Evolutionary conservation across 257 asterid genomes (phyloP).

Genomic region (Forsythia viridissima): DNA sequence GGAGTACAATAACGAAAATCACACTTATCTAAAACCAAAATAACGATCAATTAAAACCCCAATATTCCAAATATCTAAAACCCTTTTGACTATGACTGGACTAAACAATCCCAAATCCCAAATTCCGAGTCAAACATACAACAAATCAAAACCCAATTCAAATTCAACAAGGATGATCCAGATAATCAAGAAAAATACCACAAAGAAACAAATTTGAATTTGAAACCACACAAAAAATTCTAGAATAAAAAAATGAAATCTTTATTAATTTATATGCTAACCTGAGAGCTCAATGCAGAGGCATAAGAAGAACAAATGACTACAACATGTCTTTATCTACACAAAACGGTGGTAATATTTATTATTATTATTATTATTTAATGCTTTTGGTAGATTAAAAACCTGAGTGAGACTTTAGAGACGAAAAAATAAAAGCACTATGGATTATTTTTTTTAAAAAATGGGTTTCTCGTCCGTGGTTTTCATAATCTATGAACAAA

Average conservation of each 20-base stretch:
- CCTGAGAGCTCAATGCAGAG: conserved; percentile 28
- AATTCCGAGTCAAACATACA: conserved; percentile 35
- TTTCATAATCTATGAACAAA: too few relatives aligned
- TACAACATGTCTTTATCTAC: conserved; percentile 32
- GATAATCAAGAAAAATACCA: background rate
- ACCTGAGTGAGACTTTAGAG: background rate
- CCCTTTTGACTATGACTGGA: conserved; percentile 22
- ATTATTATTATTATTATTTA: background rate
- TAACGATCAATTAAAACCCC: conserved; percentile 36
- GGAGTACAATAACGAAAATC: conserved; percentile 1
- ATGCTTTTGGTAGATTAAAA: background rate
- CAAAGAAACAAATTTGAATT: background rate
- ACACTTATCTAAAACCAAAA: conserved; percentile 9
- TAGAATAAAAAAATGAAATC: conserved; percentile 12
- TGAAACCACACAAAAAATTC: background rate
- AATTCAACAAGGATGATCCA: conserved; percentile 23
- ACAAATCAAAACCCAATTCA: conserved; percentile 35
- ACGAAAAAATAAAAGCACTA: too few relatives aligned
- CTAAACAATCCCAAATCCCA: conserved; percentile 21
- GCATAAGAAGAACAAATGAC: conserved; percentile 16
- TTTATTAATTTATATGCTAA: conserved; percentile 20
- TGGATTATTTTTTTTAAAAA: too few relatives aligned
- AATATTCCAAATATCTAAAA: conserved; percentile 25
- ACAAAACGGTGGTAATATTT: background rate
- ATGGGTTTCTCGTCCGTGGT: too few relatives aligned